A percentile compares a stretch with the other conserved stretches of the same genome.
Conservation (phyloP, 352 stramenopile genomes). For the Phytophthora brassicae region DNA sequence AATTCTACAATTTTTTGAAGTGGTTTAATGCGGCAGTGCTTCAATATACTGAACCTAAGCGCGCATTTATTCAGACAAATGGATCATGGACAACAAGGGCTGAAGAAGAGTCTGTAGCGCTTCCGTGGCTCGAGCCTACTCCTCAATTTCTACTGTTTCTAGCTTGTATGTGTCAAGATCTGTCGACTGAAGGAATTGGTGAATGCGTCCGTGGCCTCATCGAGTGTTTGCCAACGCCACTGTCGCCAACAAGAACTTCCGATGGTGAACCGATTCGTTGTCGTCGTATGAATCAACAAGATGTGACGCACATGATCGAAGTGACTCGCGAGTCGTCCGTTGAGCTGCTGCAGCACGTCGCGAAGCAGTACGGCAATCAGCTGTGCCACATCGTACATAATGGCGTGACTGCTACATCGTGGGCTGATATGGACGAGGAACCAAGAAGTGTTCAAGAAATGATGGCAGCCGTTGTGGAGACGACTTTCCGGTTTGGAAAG, state of each 20-base stretch:
- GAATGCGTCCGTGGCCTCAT: slow-evolving; percentile 73
- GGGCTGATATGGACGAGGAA: slow-evolving; percentile 62
- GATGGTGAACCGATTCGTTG: slow-evolving; percentile 12
- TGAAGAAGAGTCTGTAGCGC: slow-evolving; percentile 32
- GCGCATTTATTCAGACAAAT: slow-evolving; percentile 38
- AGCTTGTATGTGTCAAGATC: slow-evolving; percentile 64
- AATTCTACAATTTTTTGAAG: slow-evolving; percentile 82
- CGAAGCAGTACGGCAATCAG: slow-evolving; percentile 60
- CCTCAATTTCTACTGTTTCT: slow-evolving; percentile 74
- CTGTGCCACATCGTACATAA: slow-evolving; percentile 47
- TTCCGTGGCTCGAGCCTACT: slow-evolving; percentile 66
- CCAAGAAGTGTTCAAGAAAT: slow-evolving; percentile 71
- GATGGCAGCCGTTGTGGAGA: slow-evolving; percentile 58
- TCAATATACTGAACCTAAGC: slow-evolving; percentile 72
- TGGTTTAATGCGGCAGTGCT: slow-evolving; percentile 74
- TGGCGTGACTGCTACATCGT: slow-evolving; percentile 49
- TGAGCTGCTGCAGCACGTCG: slow-evolving; percentile 64
- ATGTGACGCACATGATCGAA: slow-evolving; percentile 78
- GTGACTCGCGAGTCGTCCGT: slow-evolving; percentile 61
- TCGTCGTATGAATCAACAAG: slow-evolving; percentile 36
- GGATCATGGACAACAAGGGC: not conserved
- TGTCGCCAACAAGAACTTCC: slow-evolving; percentile 22
- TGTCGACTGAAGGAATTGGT: slow-evolving; percentile 63
- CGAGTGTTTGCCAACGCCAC: slow-evolving; percentile 55
- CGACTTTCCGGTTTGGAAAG: slow-evolving; percentile 55